Base-by-base conservation (phyloP, 2,329 filamentous ascomycete genomes). In the Colletotrichum viniferum region DNA sequence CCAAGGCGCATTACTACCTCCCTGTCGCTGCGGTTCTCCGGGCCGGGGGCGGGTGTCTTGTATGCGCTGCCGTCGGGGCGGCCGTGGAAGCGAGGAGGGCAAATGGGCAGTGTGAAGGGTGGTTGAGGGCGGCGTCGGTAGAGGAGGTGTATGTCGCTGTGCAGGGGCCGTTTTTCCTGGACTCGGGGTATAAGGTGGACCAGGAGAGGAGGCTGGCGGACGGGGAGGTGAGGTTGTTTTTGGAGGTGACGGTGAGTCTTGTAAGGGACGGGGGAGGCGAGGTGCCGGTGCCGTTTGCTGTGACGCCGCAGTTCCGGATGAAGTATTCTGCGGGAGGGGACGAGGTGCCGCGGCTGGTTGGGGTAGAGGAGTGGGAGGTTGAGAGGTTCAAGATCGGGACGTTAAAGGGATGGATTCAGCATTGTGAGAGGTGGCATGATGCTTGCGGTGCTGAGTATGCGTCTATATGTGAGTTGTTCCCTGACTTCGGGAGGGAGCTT, bases 81-180 rank as follows among this genome's bases (percentile, higher is more conserved):
- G 64, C 55, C 12, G 64, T 55, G 4, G 55, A 73, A 10, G 36
- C 55, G 18, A 55, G 70, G 12, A 55, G 64, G 26, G 26, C 26
- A 26, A 26, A 26, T 26, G 26, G 26, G 26, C 26, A 26, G 26
- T 26, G 26, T 26, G 26, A 26, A 26, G 26, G 26, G 6, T 73
- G 64, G 43, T 4, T 73, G 30, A 21, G 43, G 13, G 4, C 4
- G 6, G 38, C 30, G 18, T 10, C 6, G 16, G 71, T 16, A 2
- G 21, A 36, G 3, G 62, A 43, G 10, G 24, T 69, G 16, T 63
- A 38, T 3, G 65, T 73, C 1, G 60, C 38, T 6, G 32, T 69
- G 7, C 71, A 73, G 7, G 65, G 71, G 30, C 71, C 71, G 16
- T 73, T 69, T 24, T 73, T 73, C 34, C 10, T 69, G 48, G 71